Evolutionary conservation across 139 green algal genomes (phyloP).

Genomic region (Chlamydomonas eustigma): DNA sequence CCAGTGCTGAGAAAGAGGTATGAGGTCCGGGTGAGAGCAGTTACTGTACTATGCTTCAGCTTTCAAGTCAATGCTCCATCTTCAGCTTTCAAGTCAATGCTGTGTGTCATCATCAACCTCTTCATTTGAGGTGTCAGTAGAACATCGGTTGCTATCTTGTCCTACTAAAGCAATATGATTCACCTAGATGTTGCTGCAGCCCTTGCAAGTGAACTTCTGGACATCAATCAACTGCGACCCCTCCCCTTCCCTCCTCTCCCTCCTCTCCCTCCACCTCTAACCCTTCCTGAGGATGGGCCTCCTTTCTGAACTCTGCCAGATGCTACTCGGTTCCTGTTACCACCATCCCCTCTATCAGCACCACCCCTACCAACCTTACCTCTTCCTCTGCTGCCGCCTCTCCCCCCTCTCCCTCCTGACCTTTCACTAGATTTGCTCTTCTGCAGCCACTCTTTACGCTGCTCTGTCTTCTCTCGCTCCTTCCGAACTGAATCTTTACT

Average conservation of each 20-base stretch:
- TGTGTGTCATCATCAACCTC: no score
- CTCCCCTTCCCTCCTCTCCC: neutral
- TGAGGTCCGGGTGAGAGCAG: no score
- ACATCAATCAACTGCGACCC: no score
- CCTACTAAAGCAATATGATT: no score
- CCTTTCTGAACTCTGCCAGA: neutral
- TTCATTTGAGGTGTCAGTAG: no score
- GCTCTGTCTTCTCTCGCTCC: conserved; percentile 12
- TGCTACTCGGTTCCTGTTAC: neutral
- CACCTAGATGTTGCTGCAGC: no score
- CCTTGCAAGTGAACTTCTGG: no score
- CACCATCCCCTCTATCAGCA: neutral
- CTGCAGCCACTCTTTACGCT: conserved; percentile 1
- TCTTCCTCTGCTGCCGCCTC: neutral
- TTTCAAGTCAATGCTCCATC: no score
- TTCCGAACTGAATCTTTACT: neutral
- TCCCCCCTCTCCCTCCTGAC: neutral
- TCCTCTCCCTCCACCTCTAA: neutral
- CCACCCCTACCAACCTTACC: neutral
- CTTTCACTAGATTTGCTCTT: neutral
- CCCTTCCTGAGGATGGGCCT: neutral
- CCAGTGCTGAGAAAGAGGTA: no score
- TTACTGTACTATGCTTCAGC: no score
- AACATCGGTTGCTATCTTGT: no score
- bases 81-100: no score